Evolutionary conservation across 2,329 filamentous ascomycete genomes (phyloP).

Genomic region (Lomentospora prolificans): DNA sequence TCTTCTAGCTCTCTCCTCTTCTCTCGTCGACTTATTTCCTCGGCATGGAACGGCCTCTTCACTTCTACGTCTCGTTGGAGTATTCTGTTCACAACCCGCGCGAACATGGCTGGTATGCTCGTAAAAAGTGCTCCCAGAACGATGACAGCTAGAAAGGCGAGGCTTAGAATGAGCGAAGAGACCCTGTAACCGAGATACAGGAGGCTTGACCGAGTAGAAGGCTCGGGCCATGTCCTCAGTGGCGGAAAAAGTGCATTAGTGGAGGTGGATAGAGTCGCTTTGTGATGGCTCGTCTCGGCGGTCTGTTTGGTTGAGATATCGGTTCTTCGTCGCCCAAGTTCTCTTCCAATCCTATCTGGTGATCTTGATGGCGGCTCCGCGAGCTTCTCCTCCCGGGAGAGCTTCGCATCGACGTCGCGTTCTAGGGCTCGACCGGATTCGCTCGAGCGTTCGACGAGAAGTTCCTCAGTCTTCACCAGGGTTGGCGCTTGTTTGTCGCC

Average conservation of each 20-base stretch:
- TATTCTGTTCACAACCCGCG: constrained; percentile 35
- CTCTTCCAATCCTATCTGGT: neutral
- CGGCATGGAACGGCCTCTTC: constrained; percentile 58
- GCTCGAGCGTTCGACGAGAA: neutral
- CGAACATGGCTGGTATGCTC: constrained; percentile 44
- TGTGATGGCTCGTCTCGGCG: constrained; percentile 35
- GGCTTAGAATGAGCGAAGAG: constrained; percentile 65
- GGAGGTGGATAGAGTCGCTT: constrained; percentile 36
- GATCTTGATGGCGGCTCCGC: neutral
- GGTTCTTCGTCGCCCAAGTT: neutral
- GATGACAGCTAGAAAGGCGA: constrained; percentile 67
- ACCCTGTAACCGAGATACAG: constrained; percentile 43
- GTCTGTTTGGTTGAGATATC: neutral
- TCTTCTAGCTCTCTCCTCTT: constrained; percentile 47
- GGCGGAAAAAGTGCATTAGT: constrained; percentile 80
- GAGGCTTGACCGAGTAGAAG: constrained; percentile 50
- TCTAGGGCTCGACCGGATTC: neutral
- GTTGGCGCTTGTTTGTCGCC: neutral
- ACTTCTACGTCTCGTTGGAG: constrained; percentile 32
- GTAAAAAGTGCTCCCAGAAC: constrained; percentile 65
- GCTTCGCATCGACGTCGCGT: neutral
- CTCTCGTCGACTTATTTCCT: constrained; percentile 54
- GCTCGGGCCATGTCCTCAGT: constrained; percentile 70
- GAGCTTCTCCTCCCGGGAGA: neutral
- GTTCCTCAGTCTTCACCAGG: neutral